Percentiles rank a stretch among this genome's conserved stretches.
Conservation (phyloP, 108 stramenopile genomes). For the Chaetoceros muelleri region DNA sequence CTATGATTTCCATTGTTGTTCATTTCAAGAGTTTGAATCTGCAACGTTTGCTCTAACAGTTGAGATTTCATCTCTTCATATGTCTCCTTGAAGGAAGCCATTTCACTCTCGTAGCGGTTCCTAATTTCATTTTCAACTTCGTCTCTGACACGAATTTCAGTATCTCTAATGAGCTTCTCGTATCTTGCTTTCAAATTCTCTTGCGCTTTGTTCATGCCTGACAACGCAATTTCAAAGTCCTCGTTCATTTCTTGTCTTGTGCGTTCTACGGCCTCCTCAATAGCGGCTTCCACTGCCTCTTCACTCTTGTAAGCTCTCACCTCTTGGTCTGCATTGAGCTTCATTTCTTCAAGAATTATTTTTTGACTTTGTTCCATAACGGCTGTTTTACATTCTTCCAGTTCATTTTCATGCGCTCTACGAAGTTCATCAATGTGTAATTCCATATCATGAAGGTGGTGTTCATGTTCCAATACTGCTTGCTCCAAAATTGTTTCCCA, state of each 20-base stretch:
- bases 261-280: neutral
- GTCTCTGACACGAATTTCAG: neutral
- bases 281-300: conserved; percentile 1
- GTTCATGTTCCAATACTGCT: neutral
- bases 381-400: neutral
- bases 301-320: neutral
- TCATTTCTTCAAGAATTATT: neutral
- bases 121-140: neutral
- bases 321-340: neutral
- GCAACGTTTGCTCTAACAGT: neutral
- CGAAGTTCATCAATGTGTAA: neutral
- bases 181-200: neutral
- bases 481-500: neutral
- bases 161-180: neutral
- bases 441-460: neutral
- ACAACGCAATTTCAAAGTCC: neutral
- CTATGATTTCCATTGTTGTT: neutral
- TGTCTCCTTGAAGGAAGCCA: neutral
- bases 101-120: neutral
- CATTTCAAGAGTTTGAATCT: neutral
- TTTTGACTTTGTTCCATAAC: neutral
- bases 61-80: neutral
- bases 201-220: neutral
- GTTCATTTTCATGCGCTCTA: neutral
- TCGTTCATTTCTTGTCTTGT: conserved; percentile 2